Conservation (phyloP, 495 filamentous ascomycete genomes). For the Penicillium taxi region DNA sequence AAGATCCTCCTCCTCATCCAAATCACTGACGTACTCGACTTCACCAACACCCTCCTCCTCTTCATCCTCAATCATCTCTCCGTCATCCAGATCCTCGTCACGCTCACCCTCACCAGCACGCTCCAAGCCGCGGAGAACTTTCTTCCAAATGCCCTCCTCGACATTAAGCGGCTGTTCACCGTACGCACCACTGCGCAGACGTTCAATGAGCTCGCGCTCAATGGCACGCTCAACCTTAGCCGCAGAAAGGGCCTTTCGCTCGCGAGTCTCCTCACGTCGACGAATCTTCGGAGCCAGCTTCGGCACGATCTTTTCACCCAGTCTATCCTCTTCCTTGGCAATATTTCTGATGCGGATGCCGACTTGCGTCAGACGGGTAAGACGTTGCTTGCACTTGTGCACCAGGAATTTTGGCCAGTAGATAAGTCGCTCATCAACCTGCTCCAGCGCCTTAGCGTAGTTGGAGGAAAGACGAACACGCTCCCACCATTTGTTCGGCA, state of each 20-base stretch:
- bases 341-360: conserved; percentile 75
- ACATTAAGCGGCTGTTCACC: conserved; percentile 92
- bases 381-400: conserved; percentile 96
- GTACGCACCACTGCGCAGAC: conserved; percentile 86
- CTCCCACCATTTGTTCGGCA: conserved; percentile 92
- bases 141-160: conserved; percentile 93
- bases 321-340: conserved; percentile 75
- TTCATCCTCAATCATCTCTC: conserved; percentile 64
- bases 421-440: conserved; percentile 80
- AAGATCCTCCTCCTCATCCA: conserved; percentile 58
- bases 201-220: conserved; percentile 90
- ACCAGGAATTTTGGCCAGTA: conserved; percentile 96
- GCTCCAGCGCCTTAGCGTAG: conserved; percentile 78
- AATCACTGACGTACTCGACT: conserved; percentile 78
- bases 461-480: conserved; percentile 82
- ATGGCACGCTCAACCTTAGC: conserved; percentile 95
- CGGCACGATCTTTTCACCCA: conserved; percentile 87
- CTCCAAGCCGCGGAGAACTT: conserved; percentile 86
- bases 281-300: conserved; percentile 89
- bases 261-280: conserved; percentile 78
- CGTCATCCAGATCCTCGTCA: conserved; percentile 86
- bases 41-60: conserved; percentile 65
- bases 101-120: conserved; percentile 71
- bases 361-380: conserved; percentile 91
- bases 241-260: conserved; percentile 87